Conservation (phyloP, 352 stramenopile genomes). For the Phytophthora citrophthora region DNA sequence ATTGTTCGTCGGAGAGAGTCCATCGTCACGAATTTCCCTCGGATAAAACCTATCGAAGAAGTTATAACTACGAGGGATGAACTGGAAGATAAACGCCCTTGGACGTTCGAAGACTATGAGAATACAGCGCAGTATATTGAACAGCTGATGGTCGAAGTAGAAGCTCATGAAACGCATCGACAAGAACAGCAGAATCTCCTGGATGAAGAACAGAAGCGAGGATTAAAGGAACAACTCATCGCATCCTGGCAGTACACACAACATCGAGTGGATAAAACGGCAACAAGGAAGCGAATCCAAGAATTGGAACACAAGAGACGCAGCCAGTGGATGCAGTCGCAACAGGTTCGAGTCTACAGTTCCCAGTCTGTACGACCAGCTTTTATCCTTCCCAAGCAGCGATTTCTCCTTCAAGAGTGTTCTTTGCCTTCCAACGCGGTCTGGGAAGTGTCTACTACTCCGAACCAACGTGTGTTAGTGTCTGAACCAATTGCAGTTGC, state of each 20-base stretch:
- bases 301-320: slow-evolving; percentile 30
- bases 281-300: slow-evolving; percentile 5
- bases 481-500: slow-evolving; percentile 23
- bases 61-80: background rate
- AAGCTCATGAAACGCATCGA: slow-evolving; percentile 19
- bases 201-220: slow-evolving; percentile 4
- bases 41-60: slow-evolving; percentile 12
- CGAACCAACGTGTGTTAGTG: slow-evolving; percentile 4
- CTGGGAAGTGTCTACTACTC: slow-evolving; percentile 16
- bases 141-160: slow-evolving; percentile 47
- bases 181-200: slow-evolving; percentile 3
- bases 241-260: slow-evolving; percentile 41
- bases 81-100: slow-evolving; percentile 3
- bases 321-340: slow-evolving; percentile 50
- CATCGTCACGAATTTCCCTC: slow-evolving; percentile 24
- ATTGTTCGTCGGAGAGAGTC: slow-evolving; percentile 16
- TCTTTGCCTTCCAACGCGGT: slow-evolving; percentile 29
- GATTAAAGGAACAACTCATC: slow-evolving; percentile 25
- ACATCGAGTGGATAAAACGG: slow-evolving; percentile 8
- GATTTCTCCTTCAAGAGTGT: slow-evolving; percentile 29
- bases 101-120: slow-evolving; percentile 58
- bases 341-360: slow-evolving; percentile 30
- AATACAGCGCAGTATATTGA: slow-evolving; percentile 58
- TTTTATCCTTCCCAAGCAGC: slow-evolving; percentile 29
- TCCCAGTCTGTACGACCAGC: slow-evolving; percentile 16